These are phyloP conservation scores for Aspergillus homomorphus DNA, from an alignment of 495 filamentous ascomycete genomes.

Conservation along the genomic window DNA sequence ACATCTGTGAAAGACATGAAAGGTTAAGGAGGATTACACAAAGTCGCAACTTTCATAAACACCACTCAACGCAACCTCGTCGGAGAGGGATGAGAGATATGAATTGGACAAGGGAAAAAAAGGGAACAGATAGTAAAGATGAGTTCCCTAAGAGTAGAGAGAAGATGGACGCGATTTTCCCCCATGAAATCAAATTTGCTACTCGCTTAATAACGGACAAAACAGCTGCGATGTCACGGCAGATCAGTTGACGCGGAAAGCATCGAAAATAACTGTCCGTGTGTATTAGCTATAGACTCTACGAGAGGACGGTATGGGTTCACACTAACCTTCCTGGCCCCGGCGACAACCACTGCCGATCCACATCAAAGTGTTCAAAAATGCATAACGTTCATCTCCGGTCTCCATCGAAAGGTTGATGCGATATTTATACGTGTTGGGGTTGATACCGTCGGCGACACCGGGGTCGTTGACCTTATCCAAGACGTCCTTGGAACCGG, in stretches of 20 bases:
- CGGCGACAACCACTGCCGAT: slow-evolving; percentile 57
- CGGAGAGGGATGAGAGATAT: background rate
- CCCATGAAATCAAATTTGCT: slow-evolving; percentile 27
- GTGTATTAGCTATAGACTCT: background rate
- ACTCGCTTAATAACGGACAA: slow-evolving; percentile 42
- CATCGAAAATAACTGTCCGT: slow-evolving; percentile 43
- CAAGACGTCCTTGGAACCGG: slow-evolving; percentile 55
- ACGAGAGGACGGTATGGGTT: background rate
- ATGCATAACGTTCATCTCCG: slow-evolving; percentile 58
- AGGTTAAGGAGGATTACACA: background rate
- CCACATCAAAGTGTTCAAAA: slow-evolving; percentile 62
- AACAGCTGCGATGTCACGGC: slow-evolving; percentile 24
- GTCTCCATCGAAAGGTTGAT: slow-evolving; percentile 59
- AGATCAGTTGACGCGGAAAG: slow-evolving; percentile 46
- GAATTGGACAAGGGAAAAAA: background rate
- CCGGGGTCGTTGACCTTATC: slow-evolving; percentile 54
- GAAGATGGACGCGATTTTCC: slow-evolving; percentile 29
- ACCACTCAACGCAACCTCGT: background rate
- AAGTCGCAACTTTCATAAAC: background rate
- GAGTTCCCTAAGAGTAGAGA: slow-evolving; percentile 7
- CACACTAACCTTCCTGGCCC: slow-evolving; percentile 50
- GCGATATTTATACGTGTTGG: slow-evolving; percentile 56
- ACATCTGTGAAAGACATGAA: background rate
- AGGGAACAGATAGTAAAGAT: background rate
- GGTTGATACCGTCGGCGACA: slow-evolving; percentile 51